Evolutionary conservation across 2,329 filamentous ascomycete genomes (phyloP), one percentile per base, ranked within the genome.

Genomic region (Aureobasidium sp.): DNA sequence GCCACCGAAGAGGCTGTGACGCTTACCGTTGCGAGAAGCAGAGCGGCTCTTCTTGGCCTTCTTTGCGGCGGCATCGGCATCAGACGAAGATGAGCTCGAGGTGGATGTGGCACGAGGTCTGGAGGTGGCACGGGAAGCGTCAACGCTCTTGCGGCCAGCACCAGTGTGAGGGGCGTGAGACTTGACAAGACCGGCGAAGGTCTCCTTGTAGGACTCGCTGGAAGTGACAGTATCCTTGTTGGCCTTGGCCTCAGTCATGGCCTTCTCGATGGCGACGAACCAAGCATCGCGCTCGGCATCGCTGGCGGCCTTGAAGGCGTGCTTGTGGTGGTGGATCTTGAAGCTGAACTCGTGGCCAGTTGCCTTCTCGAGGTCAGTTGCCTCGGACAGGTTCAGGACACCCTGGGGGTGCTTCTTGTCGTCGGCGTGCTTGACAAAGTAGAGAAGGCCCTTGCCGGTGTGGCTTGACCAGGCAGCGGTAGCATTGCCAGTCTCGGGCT

Each of bases 371-470:
- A 95, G 82, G 74, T 96, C 90, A 49, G 82, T 79, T 63, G 85
- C 79, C 62, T 89, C 86, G 67, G 83, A 76, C 74, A 97, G 79
- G 77, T 90, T 90, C 75, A 97, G 87, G 69, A 94, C 86, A 71
- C 90, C 88, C 68, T 86, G 82, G 64, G 93, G 92, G 63, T 83
- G 82, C 67, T 84, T 81, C 85, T 95, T 96, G 78, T 96, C 89
- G 71, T 85, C 83, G 58, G 83, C 81, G 77, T 90, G 87, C 85
- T 93, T 91, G 77, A 88, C 87, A 77, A 90, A 89, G 83, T 95
- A 96, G 45, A 97, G 81, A 27, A 97, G 88, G 72, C 94, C 94
- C 82, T 96, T 96, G 75, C 93, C 93, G 63, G 93, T 97, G 82
- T 96, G 86, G 68, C 86, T 86, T 66, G 93, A 91, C 91, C 94